These are phyloP conservation scores for Hamigera avellanea DNA, from an alignment of 495 filamentous ascomycete genomes.

Conservation along the genomic window DNA sequence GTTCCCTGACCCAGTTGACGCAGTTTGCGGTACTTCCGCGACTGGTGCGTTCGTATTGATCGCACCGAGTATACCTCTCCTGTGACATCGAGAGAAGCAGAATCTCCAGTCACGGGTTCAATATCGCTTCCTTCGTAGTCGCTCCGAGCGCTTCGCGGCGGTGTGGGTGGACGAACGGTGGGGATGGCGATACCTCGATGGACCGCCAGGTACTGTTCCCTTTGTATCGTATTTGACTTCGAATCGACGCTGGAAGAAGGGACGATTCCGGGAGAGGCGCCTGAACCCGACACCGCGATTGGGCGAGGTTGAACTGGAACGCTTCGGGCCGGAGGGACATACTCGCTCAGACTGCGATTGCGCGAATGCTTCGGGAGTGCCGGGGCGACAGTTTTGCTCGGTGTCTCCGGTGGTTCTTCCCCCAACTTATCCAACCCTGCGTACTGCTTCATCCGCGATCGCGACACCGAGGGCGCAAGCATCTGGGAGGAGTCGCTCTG, in stretches of 20 bases:
- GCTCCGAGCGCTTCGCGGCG: constrained; percentile 50
- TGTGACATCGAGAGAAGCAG: constrained; percentile 7
- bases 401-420: constrained; percentile 28
- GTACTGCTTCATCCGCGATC: constrained; percentile 23
- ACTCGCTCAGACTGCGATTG: constrained; percentile 82
- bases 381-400: constrained; percentile 18
- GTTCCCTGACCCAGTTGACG: constrained; percentile 82
- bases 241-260: constrained; percentile 28
- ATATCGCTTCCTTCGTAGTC: constrained; percentile 22
- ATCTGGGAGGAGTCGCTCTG: constrained; percentile 30
- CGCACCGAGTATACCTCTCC: constrained; percentile 34
- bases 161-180: constrained; percentile 56
- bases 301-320: constrained; percentile 52
- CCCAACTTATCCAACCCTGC: constrained; percentile 24
- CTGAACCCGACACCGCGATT: constrained; percentile 55
- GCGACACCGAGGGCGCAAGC: constrained; percentile 18
- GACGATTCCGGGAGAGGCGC: constrained; percentile 25
- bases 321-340: constrained; percentile 57
- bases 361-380: constrained; percentile 35
- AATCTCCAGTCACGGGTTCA: constrained; percentile 20
- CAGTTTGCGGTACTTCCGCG: constrained; percentile 56
- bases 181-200: constrained; percentile 56
- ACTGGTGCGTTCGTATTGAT: constrained; percentile 32
- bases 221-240: constrained; percentile 49
- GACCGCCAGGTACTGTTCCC: constrained; percentile 70